phyloP scores from a whole-genome alignment of 805 yeast species.

The Saturnispora hagleri region DNA sequence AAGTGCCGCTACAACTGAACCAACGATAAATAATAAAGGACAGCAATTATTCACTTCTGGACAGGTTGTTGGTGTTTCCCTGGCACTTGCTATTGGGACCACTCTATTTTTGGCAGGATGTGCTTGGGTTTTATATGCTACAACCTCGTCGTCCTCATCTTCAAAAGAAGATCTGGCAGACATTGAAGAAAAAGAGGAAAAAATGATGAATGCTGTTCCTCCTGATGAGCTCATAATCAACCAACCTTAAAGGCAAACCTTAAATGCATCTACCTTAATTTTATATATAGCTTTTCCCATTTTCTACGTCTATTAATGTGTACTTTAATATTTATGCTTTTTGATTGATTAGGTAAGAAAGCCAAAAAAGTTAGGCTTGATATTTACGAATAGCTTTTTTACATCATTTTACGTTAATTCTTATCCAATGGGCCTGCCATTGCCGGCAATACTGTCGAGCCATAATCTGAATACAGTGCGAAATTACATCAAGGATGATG shows the following conservation, averaged over 20 bases:
- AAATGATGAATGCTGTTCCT: slow-evolving; percentile 54
- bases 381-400: background rate
- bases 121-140: slow-evolving; percentile 31
- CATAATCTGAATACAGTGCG: background rate
- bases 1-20: slow-evolving; percentile 7
- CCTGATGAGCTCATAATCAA: slow-evolving; percentile 26
- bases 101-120: slow-evolving; percentile 30
- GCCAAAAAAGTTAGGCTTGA: background rate
- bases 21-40: slow-evolving; percentile 1
- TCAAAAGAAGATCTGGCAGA: slow-evolving; percentile 32
- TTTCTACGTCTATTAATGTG: background rate
- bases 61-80: slow-evolving; percentile 56
- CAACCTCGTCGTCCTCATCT: slow-evolving; percentile 16
- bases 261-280: background rate
- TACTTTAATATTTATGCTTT: background rate
- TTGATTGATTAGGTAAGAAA: background rate
- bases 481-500: slow-evolving; percentile 15
- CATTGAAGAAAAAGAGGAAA: slow-evolving; percentile 44
- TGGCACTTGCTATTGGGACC: slow-evolving; percentile 57
- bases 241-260: background rate
- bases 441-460: background rate
- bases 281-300: background rate
- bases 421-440: background rate
- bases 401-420: background rate
- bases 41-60: slow-evolving; percentile 37